These are phyloP conservation scores for Teratosphaeria destructans DNA, from an alignment of 2,329 filamentous ascomycete species.

Conservation along the genomic window DNA sequence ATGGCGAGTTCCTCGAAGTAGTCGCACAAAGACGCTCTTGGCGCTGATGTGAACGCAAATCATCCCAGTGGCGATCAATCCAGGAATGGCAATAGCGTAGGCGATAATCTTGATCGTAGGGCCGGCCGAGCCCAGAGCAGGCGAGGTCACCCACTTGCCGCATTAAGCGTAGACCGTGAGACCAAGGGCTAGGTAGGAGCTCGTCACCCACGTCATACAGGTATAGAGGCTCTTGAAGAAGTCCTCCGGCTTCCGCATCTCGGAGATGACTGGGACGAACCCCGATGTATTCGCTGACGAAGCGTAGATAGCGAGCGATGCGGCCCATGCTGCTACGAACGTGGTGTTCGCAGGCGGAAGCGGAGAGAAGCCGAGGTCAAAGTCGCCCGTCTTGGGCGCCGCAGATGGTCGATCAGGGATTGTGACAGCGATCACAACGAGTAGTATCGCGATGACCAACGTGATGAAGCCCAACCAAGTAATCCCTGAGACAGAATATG, in stretches of 20 bases:
- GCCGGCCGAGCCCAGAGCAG: conserved; percentile 50
- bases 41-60: conserved; percentile 36
- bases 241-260: conserved; percentile 50
- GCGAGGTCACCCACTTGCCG: conserved; percentile 51
- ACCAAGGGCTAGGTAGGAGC: conserved; percentile 46
- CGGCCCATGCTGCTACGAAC: conserved; percentile 48
- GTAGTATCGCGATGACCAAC: conserved; percentile 28
- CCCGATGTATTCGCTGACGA: conserved; percentile 48
- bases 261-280: conserved; percentile 53
- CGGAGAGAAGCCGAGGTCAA: conserved; percentile 46
- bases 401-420: conserved; percentile 46
- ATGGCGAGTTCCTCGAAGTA: conserved; percentile 40
- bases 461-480: neutral
- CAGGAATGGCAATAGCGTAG: conserved; percentile 48
- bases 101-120: conserved; percentile 48
- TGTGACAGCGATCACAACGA: conserved; percentile 42
- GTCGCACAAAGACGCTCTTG: conserved; percentile 46
- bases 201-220: conserved; percentile 46
- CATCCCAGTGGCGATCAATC: conserved; percentile 39
- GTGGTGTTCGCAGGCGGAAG: conserved; percentile 40
- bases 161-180: conserved; percentile 52
- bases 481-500: neutral
- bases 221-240: conserved; percentile 49
- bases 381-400: conserved; percentile 47
- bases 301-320: conserved; percentile 47